Conservation (phyloP, 805 yeast genomes). For the Maudiozyma bulderi region DNA sequence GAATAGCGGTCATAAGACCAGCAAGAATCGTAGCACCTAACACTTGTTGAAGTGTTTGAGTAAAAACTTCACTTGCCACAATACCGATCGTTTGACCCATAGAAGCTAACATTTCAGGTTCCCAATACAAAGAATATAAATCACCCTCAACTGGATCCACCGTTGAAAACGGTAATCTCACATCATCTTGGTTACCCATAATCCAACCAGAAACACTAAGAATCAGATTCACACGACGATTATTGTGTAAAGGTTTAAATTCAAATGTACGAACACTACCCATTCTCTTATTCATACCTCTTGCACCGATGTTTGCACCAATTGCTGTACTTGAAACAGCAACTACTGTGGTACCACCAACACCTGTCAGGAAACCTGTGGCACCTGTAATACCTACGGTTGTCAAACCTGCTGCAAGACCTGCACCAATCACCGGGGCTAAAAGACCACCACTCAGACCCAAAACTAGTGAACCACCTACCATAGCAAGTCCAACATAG, state of each 20-base stretch:
- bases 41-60: slow-evolving; percentile 90
- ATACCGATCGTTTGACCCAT: slow-evolving; percentile 95
- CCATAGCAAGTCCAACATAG: slow-evolving; percentile 88
- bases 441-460: slow-evolving; percentile 92
- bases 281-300: slow-evolving; percentile 76
- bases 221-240: slow-evolving; percentile 76
- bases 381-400: slow-evolving; percentile 96
- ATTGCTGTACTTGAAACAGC: slow-evolving; percentile 85
- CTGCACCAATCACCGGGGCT: slow-evolving; percentile 98
- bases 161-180: slow-evolving; percentile 89
- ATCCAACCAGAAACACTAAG: slow-evolving; percentile 96
- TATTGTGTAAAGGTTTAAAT: slow-evolving; percentile 84
- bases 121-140: slow-evolving; percentile 86
- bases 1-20: slow-evolving; percentile 87
- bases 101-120: slow-evolving; percentile 91
- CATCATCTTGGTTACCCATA: slow-evolving; percentile 91
- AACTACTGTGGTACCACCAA: slow-evolving; percentile 91
- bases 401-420: slow-evolving; percentile 92
- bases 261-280: slow-evolving; percentile 93
- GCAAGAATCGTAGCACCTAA: slow-evolving; percentile 84
- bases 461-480: slow-evolving; percentile 89
- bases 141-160: slow-evolving; percentile 98
- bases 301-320: slow-evolving; percentile 82
- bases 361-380: slow-evolving; percentile 84
- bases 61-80: slow-evolving; percentile 84